Evolutionary conservation across 2,329 filamentous ascomycete species (phyloP), one percentile per base, ranked within the genome.

Genomic region (Pseudocercospora ulei): DNA sequence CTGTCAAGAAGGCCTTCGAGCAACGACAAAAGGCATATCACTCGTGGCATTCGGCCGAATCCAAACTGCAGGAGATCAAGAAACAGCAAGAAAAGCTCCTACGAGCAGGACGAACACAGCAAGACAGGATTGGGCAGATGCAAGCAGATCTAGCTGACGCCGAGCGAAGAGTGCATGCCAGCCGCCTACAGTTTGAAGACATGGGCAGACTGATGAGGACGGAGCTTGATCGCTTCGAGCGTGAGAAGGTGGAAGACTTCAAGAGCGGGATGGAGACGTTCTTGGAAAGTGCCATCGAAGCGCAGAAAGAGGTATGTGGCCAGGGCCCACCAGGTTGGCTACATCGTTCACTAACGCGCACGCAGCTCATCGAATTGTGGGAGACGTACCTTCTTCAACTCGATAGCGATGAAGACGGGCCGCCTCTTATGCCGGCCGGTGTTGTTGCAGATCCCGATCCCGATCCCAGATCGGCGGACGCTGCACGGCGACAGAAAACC

Each of bases 251-350:
- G 2, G 90, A 98, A 60, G 90, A 98, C 60, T 98, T 98, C 64
- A 98, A 98, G 70, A 90, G 82, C 47, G 88, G 87, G 0, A 87
- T 98, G 1, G 90, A 98, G 67, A 98, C 90, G 1, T 98, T 94
- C 64, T 64, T 98, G 53, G 90, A 98, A 68, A 87, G 90, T 56
- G 85, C 90, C 3, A 86, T 98, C 3, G 90, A 98, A 65, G 90
- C 88, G 39, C 90, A 98, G 67, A 98, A 98, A 65, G 90, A 98
- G 79, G 88, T 90, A 61, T 62, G 75, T 63, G 13, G 27, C 13
- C 13, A 16, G 8, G 26, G 7, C 27, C 38, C 12, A 27, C 9
- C 7, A 37, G 12, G 8, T 30, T 19, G 8, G 24, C 35, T 38
- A 39, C 14, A 16, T 6, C 50, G 29, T 39, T 48, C 46, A 61